Base-by-base conservation (phyloP, 148 eudicot species). In the Vaccinium corymbosum region DNA sequence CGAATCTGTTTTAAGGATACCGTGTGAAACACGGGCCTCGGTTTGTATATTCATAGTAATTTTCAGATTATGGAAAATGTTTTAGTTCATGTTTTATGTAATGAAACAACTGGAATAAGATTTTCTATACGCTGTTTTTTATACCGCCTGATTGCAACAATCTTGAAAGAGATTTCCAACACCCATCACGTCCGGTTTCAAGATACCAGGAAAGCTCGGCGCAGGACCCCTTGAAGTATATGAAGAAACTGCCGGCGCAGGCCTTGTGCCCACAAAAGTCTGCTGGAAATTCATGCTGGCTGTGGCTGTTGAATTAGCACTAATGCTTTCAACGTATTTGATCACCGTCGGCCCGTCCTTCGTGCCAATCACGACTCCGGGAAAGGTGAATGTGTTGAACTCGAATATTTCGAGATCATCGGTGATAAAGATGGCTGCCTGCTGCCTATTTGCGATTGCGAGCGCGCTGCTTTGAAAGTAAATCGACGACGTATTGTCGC, bases 141-240 rank as follows among this genome's bases (percentile, higher is more conserved):
- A n/a, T n/a, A n/a, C n/a, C n/a, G n/a, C n/a, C n/a, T n/a, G n/a
- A n/a, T n/a, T n/a, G n/a, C n/a, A n/a, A n/a, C n/a, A n/a, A n/a
- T n/a, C n/a, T n/a, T n/a, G n/a, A n/a, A n/a, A n/a, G n/a, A n/a
- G n/a, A n/a, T n/a, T n/a, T n/a, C n/a, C n/a, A n/a, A n/a, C n/a
- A n/a, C 88, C 89, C 89, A 85, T 68, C 10, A 85, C 29, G 32
- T 88, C 87, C 0, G 89, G 87, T 71, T 88, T 85, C 55, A 85
- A 12, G 29, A 85, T 83, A 1, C 80, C 75, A 2, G 87, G 84
- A 71, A 80, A 80, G 48, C 84, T 83, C 52, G 17, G 27, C 1
- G 85, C 51, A 29, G 87, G 89, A 19, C 86, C 89, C 22, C 86
- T 85, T 57, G 89, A 87, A 10, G 89, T 82, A 64, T 56, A 66